phyloP scores from a whole-genome alignment of 2,329 filamentous ascomycete species.

The Exserohilum turcica region DNA sequence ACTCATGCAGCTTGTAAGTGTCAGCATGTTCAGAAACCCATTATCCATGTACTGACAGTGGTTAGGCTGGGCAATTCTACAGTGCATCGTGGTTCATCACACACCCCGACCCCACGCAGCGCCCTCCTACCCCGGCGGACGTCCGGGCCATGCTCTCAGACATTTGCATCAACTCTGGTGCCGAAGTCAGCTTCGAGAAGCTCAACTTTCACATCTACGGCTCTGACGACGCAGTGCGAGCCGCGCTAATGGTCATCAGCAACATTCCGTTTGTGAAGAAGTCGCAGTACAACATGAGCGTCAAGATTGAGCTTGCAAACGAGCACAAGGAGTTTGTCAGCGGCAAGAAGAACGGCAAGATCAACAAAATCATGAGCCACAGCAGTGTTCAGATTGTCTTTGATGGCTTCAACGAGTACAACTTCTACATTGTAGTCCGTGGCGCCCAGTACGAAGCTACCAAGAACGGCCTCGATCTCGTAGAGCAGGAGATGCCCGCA shows the following conservation, averaged over 20 bases:
- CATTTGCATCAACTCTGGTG: constrained; percentile 94
- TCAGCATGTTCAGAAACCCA: too few species aligned
- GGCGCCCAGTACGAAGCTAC: constrained; percentile 90
- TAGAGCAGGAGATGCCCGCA: constrained; percentile 98
- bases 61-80: constrained; percentile 92
- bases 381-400: constrained; percentile 99
- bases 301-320: constrained; percentile 98
- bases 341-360: constrained; percentile 99
- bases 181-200: constrained; percentile 93
- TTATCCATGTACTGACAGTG: constrained; percentile 29
- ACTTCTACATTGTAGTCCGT: constrained; percentile 99
- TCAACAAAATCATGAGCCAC: constrained; percentile 99
- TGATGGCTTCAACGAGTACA: constrained; percentile 99
- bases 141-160: constrained; percentile 90
- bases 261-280: constrained; percentile 88
- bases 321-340: constrained; percentile 99
- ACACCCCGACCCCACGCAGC: constrained; percentile 70
- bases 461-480: constrained; percentile 87
- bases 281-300: constrained; percentile 87
- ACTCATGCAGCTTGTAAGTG: constrained; percentile 85
- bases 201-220: constrained; percentile 92
- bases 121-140: constrained; percentile 67
- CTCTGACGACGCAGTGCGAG: constrained; percentile 94
- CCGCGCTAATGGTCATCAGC: constrained; percentile 90
- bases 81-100: constrained; percentile 95